phyloP scores from a whole-genome alignment of 1,284 basidiomycete genomes.

The Cystobasidiaceae sp. region DNA sequence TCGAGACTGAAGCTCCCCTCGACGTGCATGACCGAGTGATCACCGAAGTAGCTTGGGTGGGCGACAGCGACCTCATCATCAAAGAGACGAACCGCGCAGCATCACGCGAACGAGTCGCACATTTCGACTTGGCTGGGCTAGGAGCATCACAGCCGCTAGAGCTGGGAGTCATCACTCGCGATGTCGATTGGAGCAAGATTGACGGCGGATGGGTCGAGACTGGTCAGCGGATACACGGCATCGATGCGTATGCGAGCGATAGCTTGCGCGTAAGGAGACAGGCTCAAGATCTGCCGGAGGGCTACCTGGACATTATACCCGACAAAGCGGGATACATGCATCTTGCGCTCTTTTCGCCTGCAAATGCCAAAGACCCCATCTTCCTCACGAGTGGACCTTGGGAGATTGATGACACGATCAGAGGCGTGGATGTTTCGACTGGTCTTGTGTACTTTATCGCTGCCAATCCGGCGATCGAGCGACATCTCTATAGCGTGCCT shows the following conservation, averaged over 20 bases:
- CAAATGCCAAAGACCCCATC: conserved; percentile 60
- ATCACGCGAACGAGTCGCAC: conserved; percentile 66
- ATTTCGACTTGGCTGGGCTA: conserved; percentile 58
- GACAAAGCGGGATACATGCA: conserved; percentile 75
- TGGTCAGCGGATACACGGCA: conserved; percentile 36
- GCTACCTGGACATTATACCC: conserved; percentile 84
- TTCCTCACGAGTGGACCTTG: conserved; percentile 82
- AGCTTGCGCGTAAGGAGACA: no score
- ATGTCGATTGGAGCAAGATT: conserved; percentile 65
- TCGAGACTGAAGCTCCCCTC: conserved; percentile 63
- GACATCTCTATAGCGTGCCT: conserved; percentile 72
- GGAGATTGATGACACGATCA: conserved; percentile 76
- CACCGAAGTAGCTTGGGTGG: conserved; percentile 80
- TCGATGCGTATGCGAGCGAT: background rate
- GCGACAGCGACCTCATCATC: conserved; percentile 65
- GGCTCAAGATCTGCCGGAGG: conserved; percentile 45
- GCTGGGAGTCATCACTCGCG: conserved; percentile 64
- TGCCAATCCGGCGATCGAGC: conserved; percentile 71
- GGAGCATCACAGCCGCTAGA: conserved; percentile 35
- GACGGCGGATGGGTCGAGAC: conserved; percentile 90
- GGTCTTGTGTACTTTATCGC: conserved; percentile 79
- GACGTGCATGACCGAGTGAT: conserved; percentile 64
- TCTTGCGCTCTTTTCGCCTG: conserved; percentile 77
- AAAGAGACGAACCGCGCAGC: conserved; percentile 83
- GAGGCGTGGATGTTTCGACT: conserved; percentile 63